phyloP scores from a whole-genome alignment of 1,284 basidiomycete genomes.

The Coniophora puteana region DNA sequence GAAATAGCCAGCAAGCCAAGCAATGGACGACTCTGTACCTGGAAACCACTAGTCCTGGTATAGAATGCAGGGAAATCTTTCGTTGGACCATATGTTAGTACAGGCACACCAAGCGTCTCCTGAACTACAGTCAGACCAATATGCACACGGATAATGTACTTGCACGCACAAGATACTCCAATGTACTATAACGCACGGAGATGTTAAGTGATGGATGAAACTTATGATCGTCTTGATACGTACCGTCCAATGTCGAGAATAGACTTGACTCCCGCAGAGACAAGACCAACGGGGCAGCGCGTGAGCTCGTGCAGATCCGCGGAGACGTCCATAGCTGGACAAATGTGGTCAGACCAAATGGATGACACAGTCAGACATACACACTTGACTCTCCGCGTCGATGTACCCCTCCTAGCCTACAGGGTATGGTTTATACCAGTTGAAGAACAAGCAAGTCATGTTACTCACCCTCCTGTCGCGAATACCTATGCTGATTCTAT shows the following conservation, averaged over 20 bases:
- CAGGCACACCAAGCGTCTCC: constrained; percentile 97
- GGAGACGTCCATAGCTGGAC: constrained; percentile 95
- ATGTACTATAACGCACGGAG: constrained; percentile 61
- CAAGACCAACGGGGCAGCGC: constrained; percentile 82
- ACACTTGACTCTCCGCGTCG: constrained; percentile 85
- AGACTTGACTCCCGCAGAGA: constrained; percentile 94
- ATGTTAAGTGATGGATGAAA: constrained; percentile 1
- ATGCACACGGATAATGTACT: background rate
- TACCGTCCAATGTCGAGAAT: constrained; percentile 91
- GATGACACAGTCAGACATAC: constrained; percentile 20
- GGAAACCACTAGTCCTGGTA: constrained; percentile 76
- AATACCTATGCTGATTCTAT: constrained; percentile 50
- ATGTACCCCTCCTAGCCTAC: constrained; percentile 87
- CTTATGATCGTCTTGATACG: constrained; percentile 9
- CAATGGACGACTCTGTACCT: constrained; percentile 42
- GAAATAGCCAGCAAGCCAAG: background rate
- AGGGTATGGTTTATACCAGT: background rate
- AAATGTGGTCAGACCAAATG: background rate
- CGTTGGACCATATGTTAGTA: constrained; percentile 74
- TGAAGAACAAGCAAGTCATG: background rate
- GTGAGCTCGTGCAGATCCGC: constrained; percentile 86
- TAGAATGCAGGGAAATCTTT: constrained; percentile 96
- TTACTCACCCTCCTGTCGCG: constrained; percentile 71
- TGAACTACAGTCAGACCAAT: constrained; percentile 26
- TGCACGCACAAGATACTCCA: constrained; percentile 86